These are phyloP conservation scores for Candida anutae DNA, from an alignment of 1,139 yeast genomes.

Conservation along the genomic window DNA sequence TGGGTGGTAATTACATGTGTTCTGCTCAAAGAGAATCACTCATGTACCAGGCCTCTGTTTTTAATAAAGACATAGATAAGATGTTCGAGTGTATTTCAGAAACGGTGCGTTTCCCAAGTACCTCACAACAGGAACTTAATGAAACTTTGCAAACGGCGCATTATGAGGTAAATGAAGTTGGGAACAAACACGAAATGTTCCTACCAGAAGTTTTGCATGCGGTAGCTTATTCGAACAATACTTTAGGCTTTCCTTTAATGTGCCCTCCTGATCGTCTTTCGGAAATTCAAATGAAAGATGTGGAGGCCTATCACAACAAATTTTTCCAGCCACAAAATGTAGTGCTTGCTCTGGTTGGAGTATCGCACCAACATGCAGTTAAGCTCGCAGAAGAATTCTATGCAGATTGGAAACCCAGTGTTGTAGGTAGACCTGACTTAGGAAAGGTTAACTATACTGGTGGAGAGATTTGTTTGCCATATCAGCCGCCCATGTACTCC, in stretches of 20 bases:
- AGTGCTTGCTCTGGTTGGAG: slow-evolving; percentile 86
- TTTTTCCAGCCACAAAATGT: slow-evolving; percentile 77
- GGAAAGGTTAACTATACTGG: slow-evolving; percentile 65
- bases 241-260: slow-evolving; percentile 79
- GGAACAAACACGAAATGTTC: slow-evolving; percentile 77
- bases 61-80: slow-evolving; percentile 74
- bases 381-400: slow-evolving; percentile 55
- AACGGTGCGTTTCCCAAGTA: slow-evolving; percentile 63
- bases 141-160: slow-evolving; percentile 71
- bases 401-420: slow-evolving; percentile 47
- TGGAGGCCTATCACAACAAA: slow-evolving; percentile 54
- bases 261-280: slow-evolving; percentile 70
- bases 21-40: slow-evolving; percentile 88
- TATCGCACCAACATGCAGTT: slow-evolving; percentile 63
- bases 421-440: slow-evolving; percentile 23
- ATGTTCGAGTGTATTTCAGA: slow-evolving; percentile 80
- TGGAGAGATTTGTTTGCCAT: slow-evolving; percentile 66
- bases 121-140: slow-evolving; percentile 61
- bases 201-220: slow-evolving; percentile 84
- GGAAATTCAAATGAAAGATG: slow-evolving; percentile 42
- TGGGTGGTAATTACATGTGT: slow-evolving; percentile 95
- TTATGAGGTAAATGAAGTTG: slow-evolving; percentile 77
- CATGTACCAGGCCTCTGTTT: slow-evolving; percentile 91
- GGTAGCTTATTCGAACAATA: slow-evolving; percentile 64
- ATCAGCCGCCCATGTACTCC: slow-evolving; percentile 59